Conservation (phyloP, 495 filamentous ascomycete genomes). For the Tuber brumale region DNA sequence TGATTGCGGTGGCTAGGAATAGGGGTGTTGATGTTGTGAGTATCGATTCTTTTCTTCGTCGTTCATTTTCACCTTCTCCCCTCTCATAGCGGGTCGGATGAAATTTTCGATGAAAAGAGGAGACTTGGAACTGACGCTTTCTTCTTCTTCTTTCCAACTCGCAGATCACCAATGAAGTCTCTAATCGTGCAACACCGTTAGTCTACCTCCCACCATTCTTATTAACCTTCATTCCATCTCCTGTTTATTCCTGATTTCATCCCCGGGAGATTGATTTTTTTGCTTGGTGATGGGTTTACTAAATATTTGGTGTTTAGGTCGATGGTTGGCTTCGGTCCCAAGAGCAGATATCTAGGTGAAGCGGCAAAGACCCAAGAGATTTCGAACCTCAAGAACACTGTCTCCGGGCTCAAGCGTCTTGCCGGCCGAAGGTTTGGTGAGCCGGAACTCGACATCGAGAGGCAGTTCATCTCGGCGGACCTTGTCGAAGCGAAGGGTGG, state of each 20-base stretch:
- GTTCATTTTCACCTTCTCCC: slow-evolving; percentile 6
- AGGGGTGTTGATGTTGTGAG: slow-evolving; percentile 98
- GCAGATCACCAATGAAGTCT: slow-evolving; percentile 98
- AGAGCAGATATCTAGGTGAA: slow-evolving; percentile 88
- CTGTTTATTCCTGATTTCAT: background rate
- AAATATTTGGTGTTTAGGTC: slow-evolving; percentile 53
- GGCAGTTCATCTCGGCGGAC: slow-evolving; percentile 78
- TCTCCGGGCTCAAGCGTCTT: slow-evolving; percentile 84
- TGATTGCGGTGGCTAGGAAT: slow-evolving; percentile 94
- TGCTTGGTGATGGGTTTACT: slow-evolving; percentile 19
- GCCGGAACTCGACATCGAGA: slow-evolving; percentile 85
- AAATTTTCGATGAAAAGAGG: slow-evolving; percentile 8
- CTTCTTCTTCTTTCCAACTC: slow-evolving; percentile 15
- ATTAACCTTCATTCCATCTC: background rate
- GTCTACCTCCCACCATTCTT: slow-evolving; percentile 42
- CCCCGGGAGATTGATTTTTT: background rate
- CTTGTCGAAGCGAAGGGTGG: slow-evolving; percentile 79
- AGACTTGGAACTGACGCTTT: slow-evolving; percentile 6
- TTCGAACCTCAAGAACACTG: slow-evolving; percentile 98
- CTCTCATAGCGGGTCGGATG: slow-evolving; percentile 27
- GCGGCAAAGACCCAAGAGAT: slow-evolving; percentile 97
- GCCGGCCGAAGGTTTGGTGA: slow-evolving; percentile 78
- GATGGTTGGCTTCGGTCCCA: slow-evolving; percentile 89
- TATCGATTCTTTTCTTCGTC: slow-evolving; percentile 41
- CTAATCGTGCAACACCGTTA: slow-evolving; percentile 96